Evolutionary conservation across 192 early-diverging fungal genomes (phyloP).

Genomic region (Powellomyces hirtus): DNA sequence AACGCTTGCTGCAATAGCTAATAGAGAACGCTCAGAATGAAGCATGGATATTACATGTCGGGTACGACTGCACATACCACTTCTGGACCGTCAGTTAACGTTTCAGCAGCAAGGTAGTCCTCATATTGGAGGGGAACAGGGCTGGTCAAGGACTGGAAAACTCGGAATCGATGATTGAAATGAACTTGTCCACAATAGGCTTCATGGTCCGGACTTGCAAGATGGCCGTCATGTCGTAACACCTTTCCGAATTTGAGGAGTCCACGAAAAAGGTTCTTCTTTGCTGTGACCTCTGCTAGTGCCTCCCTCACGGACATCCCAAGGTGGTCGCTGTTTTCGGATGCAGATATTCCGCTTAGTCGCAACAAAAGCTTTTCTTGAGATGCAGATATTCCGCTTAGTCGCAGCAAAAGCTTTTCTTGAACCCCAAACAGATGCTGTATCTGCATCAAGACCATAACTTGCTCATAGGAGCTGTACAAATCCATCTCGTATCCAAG

Average conservation of each 20-base stretch:
- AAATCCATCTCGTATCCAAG: slow-evolving; percentile 70
- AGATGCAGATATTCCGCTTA: not conserved
- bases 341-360: not conserved
- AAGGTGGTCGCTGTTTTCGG: not conserved
- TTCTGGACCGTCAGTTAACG: not conserved
- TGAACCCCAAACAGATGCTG: slow-evolving; percentile 22
- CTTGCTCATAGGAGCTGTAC: slow-evolving; percentile 60
- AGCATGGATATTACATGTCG: not conserved
- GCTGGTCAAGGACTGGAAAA: slow-evolving; percentile 9
- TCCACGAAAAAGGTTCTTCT: not conserved
- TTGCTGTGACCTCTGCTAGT: not conserved
- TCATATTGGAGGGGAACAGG: slow-evolving; percentile 3
- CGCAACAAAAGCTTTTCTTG: not conserved
- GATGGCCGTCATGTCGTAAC: not conserved
- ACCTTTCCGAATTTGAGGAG: not conserved
- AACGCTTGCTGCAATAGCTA: not conserved
- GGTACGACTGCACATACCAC: not conserved
- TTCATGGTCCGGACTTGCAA: slow-evolving; percentile 1
- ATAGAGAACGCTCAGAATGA: not conserved
- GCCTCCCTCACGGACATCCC: not conserved
- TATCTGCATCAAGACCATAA: slow-evolving; percentile 61
- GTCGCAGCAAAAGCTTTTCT: slow-evolving; percentile 1
- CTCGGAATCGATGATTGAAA: slow-evolving; percentile 24
- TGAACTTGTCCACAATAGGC: slow-evolving; percentile 13
- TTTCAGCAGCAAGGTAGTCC: not conserved